Percentiles rank a stretch among this genome's conserved stretches.
Conservation (phyloP, 2,329 filamentous ascomycete species). For the Botrytis squamosa region DNA sequence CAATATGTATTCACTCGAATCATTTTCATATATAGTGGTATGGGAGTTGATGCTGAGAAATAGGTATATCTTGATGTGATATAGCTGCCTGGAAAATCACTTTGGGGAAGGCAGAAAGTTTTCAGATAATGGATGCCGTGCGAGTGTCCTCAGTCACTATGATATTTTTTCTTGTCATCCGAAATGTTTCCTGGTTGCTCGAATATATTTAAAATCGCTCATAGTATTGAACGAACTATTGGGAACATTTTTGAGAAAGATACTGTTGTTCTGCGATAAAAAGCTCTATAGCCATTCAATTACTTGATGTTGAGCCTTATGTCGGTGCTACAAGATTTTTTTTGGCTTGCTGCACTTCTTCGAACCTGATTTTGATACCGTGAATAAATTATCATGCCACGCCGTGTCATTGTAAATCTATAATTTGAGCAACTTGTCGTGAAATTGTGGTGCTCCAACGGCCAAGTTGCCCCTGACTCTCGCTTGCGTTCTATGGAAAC, state of each 20-base stretch:
- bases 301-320: not conserved
- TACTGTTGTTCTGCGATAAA: accelerated
- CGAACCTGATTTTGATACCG: too few relatives aligned
- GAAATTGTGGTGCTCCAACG: not conserved
- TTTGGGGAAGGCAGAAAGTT: not conserved
- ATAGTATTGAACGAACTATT: not conserved
- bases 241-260: accelerated
- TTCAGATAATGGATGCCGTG: accelerated
- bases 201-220: accelerated
- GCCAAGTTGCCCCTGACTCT: not conserved
- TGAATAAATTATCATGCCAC: not conserved
- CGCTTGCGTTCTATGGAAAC: not conserved
- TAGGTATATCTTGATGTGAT: accelerated
- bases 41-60: accelerated
- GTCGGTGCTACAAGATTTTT: not conserved
- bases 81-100: not conserved
- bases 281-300: not conserved
- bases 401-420: not conserved
- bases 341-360: not conserved
- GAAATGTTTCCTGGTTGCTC: accelerated
- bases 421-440: not conserved
- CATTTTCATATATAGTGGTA: too few relatives aligned
- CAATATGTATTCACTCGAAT: not conserved
- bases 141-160: not conserved
- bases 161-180: not conserved